phyloP scores from a whole-genome alignment of 2,329 filamentous ascomycete species.

The Nigrograna mackinnonii region DNA sequence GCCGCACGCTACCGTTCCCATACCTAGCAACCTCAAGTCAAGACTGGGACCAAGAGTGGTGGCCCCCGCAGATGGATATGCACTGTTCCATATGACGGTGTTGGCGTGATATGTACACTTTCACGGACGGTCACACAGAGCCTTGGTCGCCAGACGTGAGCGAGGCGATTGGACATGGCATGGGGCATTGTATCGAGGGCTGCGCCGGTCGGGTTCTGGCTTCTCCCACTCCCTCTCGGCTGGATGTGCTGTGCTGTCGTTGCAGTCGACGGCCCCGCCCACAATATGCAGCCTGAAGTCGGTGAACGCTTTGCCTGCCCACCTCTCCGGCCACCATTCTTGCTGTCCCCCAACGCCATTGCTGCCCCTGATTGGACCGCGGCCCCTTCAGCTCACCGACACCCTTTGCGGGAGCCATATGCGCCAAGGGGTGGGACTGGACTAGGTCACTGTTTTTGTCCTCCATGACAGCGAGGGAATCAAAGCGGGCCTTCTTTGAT shows the following conservation, averaged over 20 bases:
- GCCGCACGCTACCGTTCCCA: too few species aligned
- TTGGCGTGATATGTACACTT: too few species aligned
- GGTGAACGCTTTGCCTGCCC: constrained; percentile 29
- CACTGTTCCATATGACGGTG: too few species aligned
- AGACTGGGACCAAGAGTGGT: too few species aligned
- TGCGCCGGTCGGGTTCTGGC: too few species aligned
- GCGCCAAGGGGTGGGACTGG: constrained; percentile 25
- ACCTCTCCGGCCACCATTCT: constrained; percentile 14
- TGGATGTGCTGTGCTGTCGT: constrained; percentile 39
- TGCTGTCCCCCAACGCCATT: background rate
- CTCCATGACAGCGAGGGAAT: constrained; percentile 2
- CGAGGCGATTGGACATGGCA: too few species aligned
- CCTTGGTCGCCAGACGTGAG: too few species aligned
- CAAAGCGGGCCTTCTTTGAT: constrained; percentile 10
- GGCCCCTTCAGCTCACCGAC: constrained; percentile 24
- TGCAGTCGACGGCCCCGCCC: constrained; percentile 26
- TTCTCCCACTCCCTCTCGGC: constrained; percentile 15
- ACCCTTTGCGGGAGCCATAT: constrained; percentile 21
- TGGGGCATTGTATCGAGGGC: too few species aligned
- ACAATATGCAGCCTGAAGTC: constrained; percentile 26
- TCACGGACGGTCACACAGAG: too few species aligned
- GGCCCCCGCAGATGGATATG: too few species aligned
- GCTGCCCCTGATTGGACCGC: constrained; percentile 19
- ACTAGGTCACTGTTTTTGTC: constrained; percentile 13
- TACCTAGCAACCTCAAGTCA: too few species aligned